A percentile compares a stretch with the other conserved stretches of the same genome.
phyloP scores from a whole-genome alignment of 1,139 yeast species.

The Kurtzmaniella quercitrusa region DNA sequence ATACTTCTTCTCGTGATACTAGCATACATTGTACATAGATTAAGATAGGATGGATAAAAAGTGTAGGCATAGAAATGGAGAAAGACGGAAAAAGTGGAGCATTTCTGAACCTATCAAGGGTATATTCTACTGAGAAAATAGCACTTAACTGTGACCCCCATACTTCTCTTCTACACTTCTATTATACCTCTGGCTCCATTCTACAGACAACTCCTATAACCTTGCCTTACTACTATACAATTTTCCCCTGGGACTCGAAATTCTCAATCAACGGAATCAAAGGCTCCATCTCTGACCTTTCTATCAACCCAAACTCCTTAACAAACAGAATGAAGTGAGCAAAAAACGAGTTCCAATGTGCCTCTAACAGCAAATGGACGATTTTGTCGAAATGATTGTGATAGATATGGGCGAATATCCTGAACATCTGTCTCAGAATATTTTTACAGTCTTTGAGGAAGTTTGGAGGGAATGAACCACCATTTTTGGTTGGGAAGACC shows the following conservation, averaged over 20 bases:
- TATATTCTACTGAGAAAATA: no score
- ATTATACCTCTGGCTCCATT: no score
- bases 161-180: no score
- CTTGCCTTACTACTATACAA: constrained; percentile 26
- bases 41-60: constrained; percentile 1
- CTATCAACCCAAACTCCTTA: constrained; percentile 78
- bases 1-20: constrained; percentile 62
- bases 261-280: constrained; percentile 69
- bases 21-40: constrained; percentile 10
- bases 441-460: constrained; percentile 80
- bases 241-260: constrained; percentile 84
- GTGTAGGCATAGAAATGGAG: not conserved
- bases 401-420: constrained; percentile 95
- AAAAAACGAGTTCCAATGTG: constrained; percentile 97
- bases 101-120: no score
- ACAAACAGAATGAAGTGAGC: constrained; percentile 91
- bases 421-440: constrained; percentile 85
- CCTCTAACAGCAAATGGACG: constrained; percentile 85
- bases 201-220: constrained; percentile 31
- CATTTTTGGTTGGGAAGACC: constrained; percentile 86
- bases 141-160: no score
- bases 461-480: constrained; percentile 89
- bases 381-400: constrained; percentile 92
- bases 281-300: constrained; percentile 75
- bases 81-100: no score